Evolutionary conservation across 331 rosid genomes (phyloP).

Genomic region (Quercus lobata): DNA sequence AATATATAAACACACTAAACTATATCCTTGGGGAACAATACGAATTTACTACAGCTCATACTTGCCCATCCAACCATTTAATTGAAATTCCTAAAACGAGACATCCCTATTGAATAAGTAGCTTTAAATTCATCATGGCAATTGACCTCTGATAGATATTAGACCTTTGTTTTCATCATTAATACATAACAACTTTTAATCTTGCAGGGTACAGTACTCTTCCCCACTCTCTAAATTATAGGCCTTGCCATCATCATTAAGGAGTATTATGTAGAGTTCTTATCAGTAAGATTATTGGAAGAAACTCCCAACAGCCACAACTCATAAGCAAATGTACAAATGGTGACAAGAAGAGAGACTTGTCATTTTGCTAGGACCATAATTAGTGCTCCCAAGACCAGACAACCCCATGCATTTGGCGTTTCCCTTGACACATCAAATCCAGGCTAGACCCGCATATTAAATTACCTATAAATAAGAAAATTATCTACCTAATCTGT

Average conservation of each 20-base stretch:
- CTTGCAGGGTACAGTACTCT: neutral
- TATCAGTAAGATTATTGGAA: neutral
- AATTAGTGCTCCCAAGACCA: neutral
- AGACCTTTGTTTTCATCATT: neutral
- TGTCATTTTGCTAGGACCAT: constrained; percentile 14
- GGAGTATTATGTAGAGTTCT: neutral
- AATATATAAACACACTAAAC: too few relatives aligned
- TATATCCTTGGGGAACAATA: too few relatives aligned
- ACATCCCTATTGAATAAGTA: too few relatives aligned
- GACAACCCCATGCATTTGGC: constrained; percentile 27
- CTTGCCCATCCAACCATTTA: too few relatives aligned
- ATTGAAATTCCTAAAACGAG: too few relatives aligned
- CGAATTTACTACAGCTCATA: too few relatives aligned
- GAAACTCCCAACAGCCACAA: neutral
- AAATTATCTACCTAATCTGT: constrained; percentile 1
- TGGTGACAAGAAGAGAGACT: neutral
- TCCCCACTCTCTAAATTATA: neutral
- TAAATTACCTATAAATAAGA: constrained; percentile 5
- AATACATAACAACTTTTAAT: neutral
- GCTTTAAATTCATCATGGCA: neutral
- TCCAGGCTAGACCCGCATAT: constrained; percentile 40
- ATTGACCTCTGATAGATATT: neutral
- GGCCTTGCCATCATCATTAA: neutral
- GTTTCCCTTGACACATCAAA: constrained; percentile 25
- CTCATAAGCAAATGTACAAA: neutral